Evolutionary conservation across 352 stramenopile genomes (phyloP).

Genomic region (Pythium pectinolyticum): DNA sequence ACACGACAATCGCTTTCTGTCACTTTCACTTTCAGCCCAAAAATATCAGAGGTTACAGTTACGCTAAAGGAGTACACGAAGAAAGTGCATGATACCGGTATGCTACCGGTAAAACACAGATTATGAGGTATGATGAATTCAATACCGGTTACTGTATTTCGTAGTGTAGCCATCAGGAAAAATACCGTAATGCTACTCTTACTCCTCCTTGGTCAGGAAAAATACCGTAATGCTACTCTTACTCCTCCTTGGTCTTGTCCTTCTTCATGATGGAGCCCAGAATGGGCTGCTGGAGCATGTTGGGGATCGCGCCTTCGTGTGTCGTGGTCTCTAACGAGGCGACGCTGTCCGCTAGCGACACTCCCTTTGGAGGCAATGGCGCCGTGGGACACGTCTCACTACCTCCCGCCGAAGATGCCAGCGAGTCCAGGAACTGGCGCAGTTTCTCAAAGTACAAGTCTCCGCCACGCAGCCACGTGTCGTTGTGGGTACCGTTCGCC

Average conservation of each 20-base stretch:
- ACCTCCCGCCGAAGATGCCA: constrained; percentile 23
- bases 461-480: constrained; percentile 91
- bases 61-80: too few relatives aligned
- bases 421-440: constrained; percentile 58
- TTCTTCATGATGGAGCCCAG: constrained; percentile 35
- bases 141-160: too few relatives aligned
- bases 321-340: neutral
- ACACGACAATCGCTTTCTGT: neutral
- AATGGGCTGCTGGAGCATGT: constrained; percentile 66
- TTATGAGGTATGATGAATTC: too few relatives aligned
- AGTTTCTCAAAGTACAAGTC: constrained; percentile 83
- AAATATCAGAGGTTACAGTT: constrained; percentile 13
- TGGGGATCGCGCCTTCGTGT: constrained; percentile 66
- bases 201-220: constrained; percentile 14
- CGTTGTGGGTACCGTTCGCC: constrained; percentile 93
- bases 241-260: constrained; percentile 18
- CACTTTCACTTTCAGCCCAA: neutral
- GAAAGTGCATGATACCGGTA: constrained; percentile 7
- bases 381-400: constrained; percentile 19
- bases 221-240: neutral
- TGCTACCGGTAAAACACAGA: constrained; percentile 12
- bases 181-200: neutral
- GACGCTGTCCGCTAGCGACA: neutral
- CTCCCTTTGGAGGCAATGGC: constrained; percentile 15
- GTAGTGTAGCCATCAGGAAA: constrained; percentile 9